Conservation (phyloP, 1,139 yeast species). For the Kodamaea sp. region DNA sequence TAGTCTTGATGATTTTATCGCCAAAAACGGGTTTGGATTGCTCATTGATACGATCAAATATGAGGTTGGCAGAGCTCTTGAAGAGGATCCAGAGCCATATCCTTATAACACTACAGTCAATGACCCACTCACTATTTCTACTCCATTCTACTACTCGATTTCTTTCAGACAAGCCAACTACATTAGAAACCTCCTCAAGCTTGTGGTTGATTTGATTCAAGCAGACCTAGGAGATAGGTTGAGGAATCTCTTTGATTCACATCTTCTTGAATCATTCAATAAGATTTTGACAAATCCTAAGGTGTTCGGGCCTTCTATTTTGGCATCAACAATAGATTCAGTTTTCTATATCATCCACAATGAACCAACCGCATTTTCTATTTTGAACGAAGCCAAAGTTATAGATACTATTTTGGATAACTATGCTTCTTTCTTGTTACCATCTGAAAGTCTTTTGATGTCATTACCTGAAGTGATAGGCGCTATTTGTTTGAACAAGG, state of each 20-base stretch:
- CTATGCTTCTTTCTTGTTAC: slow-evolving; percentile 53
- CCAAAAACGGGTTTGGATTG: slow-evolving; percentile 62
- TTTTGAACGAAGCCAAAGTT: slow-evolving; percentile 76
- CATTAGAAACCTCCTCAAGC: slow-evolving; percentile 56
- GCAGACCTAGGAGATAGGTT: slow-evolving; percentile 82
- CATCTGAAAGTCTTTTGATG: slow-evolving; percentile 58
- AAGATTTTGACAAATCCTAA: slow-evolving; percentile 57
- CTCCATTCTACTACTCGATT: slow-evolving; percentile 40
- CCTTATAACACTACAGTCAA: slow-evolving; percentile 38
- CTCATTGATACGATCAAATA: slow-evolving; percentile 62
- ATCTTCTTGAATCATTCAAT: slow-evolving; percentile 63
- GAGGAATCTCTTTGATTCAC: slow-evolving; percentile 83
- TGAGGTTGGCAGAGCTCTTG: slow-evolving; percentile 68
- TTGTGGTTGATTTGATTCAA: slow-evolving; percentile 64
- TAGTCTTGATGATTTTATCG: slow-evolving; percentile 60
- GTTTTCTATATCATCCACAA: slow-evolving; percentile 78
- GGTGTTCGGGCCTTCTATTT: slow-evolving; percentile 69
- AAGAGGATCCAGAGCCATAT: slow-evolving; percentile 42
- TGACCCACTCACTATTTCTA: slow-evolving; percentile 18
- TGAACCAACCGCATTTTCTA: slow-evolving; percentile 87
- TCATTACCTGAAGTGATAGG: slow-evolving; percentile 78
- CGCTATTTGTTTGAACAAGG: slow-evolving; percentile 77
- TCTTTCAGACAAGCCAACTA: slow-evolving; percentile 67
- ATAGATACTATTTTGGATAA: slow-evolving; percentile 64
- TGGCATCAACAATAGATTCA: slow-evolving; percentile 65